Percentiles rank a stretch among this genome's conserved stretches.
Conservation (phyloP, 1,284 basidiomycete genomes). For the Pisolithus thermaeus region DNA sequence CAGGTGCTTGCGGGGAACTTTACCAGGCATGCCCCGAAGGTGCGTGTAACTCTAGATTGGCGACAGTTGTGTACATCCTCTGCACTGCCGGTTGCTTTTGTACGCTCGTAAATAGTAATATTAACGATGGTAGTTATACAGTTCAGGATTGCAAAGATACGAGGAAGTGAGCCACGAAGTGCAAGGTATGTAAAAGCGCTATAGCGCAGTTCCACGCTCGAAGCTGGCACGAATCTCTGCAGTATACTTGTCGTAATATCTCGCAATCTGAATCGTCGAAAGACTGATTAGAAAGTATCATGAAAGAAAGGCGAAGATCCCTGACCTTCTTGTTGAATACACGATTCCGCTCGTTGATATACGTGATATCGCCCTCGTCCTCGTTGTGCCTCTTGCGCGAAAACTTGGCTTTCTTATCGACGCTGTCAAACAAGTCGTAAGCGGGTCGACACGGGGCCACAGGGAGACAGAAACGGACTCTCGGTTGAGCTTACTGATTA, state of each 20-base stretch:
- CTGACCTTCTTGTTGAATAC: slow-evolving; percentile 60
- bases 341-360: slow-evolving; percentile 98
- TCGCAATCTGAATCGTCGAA: slow-evolving; percentile 56
- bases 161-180: no score
- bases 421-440: slow-evolving; percentile 38
- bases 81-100: no score
- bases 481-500: slow-evolving; percentile 87
- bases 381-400: slow-evolving; percentile 86
- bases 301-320: no score
- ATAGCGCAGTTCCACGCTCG: slow-evolving; percentile 91
- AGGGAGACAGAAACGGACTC: slow-evolving; percentile 62
- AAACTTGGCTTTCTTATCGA: slow-evolving; percentile 84
- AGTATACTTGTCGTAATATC: slow-evolving; percentile 98
- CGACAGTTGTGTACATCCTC: no score
- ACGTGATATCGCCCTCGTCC: slow-evolving; percentile 92
- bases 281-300: no score
- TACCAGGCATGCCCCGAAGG: no score
- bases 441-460: slow-evolving; percentile 5
- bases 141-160: no score
- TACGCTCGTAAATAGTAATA: no score
- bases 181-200: slow-evolving; percentile 1
- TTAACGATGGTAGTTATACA: no score
- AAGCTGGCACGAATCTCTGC: slow-evolving; percentile 92
- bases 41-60: no score
- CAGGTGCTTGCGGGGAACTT: no score